Conservation (phyloP, 108 stramenopile species). For the Aurantiochytrium sp. region DNA sequence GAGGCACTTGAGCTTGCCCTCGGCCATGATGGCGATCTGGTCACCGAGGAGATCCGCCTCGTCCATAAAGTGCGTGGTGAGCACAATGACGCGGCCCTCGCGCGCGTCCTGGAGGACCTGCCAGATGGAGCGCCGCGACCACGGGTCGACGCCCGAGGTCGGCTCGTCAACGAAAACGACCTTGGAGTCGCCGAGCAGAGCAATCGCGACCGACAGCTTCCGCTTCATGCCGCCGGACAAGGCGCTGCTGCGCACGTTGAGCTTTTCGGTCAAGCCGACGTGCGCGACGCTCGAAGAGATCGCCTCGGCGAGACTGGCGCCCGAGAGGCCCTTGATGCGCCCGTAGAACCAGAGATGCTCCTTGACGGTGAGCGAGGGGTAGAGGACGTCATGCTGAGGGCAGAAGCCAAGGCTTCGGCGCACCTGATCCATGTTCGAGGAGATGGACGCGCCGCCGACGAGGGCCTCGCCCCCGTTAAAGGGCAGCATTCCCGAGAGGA, state of each 20-base stretch:
- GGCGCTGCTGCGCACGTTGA: background rate
- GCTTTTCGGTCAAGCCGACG: constrained; percentile 53
- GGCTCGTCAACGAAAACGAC: constrained; percentile 40
- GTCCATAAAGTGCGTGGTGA: constrained; percentile 69
- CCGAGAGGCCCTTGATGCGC: constrained; percentile 59
- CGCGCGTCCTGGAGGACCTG: constrained; percentile 45
- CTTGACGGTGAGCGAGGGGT: constrained; percentile 58
- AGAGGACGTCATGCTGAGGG: constrained; percentile 70
- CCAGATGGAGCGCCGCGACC: constrained; percentile 20
- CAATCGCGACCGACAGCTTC: constrained; percentile 2
- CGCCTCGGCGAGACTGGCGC: constrained; percentile 33
- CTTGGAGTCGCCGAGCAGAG: constrained; percentile 34
- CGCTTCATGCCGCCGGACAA: constrained; percentile 32
- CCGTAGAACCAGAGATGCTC: constrained; percentile 68
- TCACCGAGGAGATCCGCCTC: constrained; percentile 58
- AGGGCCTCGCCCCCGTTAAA: constrained; percentile 57
- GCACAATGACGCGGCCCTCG: constrained; percentile 58
- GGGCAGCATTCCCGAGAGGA: constrained; percentile 60
- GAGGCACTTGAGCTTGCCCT: constrained; percentile 30
- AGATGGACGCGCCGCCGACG: constrained; percentile 58
- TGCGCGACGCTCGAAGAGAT: constrained; percentile 41
- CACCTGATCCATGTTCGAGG: constrained; percentile 47
- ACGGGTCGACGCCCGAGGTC: constrained; percentile 35
- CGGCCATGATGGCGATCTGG: constrained; percentile 35
- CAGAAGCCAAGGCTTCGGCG: constrained; percentile 66